Base-by-base conservation (phyloP, 2,329 filamentous ascomycete genomes). In the Fusarium secorum region DNA sequence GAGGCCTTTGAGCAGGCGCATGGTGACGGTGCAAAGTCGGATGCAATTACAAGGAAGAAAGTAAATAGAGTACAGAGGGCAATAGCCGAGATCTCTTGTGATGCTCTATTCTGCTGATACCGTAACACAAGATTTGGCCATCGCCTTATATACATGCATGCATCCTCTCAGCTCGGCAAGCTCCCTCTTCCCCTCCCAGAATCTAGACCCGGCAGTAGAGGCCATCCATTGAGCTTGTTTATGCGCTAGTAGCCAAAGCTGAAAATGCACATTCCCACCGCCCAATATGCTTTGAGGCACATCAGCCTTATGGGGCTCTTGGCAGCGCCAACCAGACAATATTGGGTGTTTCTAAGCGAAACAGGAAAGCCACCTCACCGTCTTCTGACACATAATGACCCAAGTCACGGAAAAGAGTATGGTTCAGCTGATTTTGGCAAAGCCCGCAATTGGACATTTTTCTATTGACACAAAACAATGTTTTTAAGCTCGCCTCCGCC, bases 281-380 rank as follows among this genome's bases (percentile, higher is more conserved):
- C 10, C 52, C 38, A 44, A 66, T 41, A 28, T 45, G 33, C 8
- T 66, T 51, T 28, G 44, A 20, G 9, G n/a, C 33, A 32, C n/a
- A 35, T 57, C 48, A 64, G 61, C 61, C 61, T 57, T 57, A 57
- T 57, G 59, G 59, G 26, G 46, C 46, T 33, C 26, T 18, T 56
- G 41, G 24, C 15, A 45, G 10, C 41, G 36, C 18, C 24, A 36
- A 33, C 35, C 33, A 56, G 15, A 41, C 59, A 35, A 7, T 11
- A 36, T 36, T 36, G n/a, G 51, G 36, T 20, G 32, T 28, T 36
- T 33, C 45, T 51, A 45, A 41, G 60, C 52, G 44, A 65, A 54
- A 20, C 38, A 36, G 11, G 17, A 41, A 49, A 39, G 53, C 32
- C 38, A 45, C 38, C 13, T 64, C 30, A 48, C 5, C 10, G 17